Percentiles rank a stretch among this genome's conserved stretches.
These are phyloP conservation scores for Globisporangium middletonii DNA, from an alignment of 352 stramenopile species.

Conservation along the genomic window DNA sequence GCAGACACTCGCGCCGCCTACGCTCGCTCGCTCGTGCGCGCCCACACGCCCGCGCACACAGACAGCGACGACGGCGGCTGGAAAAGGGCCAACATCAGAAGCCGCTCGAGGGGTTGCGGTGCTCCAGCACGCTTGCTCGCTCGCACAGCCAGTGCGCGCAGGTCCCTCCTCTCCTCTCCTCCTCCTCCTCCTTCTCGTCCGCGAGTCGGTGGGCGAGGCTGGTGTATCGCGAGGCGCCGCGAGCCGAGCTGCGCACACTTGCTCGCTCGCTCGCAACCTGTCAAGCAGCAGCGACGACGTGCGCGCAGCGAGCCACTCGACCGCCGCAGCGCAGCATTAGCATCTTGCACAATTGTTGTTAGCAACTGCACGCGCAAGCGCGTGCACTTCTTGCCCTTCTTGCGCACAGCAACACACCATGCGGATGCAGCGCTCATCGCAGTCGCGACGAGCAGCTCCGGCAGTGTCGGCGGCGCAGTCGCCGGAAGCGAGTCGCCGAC, in stretches of 20 bases:
- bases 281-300: neutral
- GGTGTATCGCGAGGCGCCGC: neutral
- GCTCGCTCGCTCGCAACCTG: neutral
- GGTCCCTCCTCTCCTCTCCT: neutral
- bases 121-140: neutral
- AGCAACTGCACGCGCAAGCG: too few species aligned
- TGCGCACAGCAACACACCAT: neutral
- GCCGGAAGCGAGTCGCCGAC: neutral
- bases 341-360: neutral
- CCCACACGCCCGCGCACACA: neutral
- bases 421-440: neutral
- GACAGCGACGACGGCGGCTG: neutral
- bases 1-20: too few species aligned
- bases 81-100: conserved; percentile 2
- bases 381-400: neutral
- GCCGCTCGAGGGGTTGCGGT: neutral
- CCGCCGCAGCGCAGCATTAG: too few species aligned
- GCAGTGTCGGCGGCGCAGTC: neutral
- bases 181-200: neutral
- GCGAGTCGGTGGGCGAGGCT: neutral
- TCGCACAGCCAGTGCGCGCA: neutral
- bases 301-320: neutral
- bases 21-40: neutral
- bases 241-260: neutral
- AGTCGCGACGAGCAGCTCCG: neutral